Base-by-base conservation (phyloP, 345 rosid genomes). In the Hypericum androsaemum region DNA sequence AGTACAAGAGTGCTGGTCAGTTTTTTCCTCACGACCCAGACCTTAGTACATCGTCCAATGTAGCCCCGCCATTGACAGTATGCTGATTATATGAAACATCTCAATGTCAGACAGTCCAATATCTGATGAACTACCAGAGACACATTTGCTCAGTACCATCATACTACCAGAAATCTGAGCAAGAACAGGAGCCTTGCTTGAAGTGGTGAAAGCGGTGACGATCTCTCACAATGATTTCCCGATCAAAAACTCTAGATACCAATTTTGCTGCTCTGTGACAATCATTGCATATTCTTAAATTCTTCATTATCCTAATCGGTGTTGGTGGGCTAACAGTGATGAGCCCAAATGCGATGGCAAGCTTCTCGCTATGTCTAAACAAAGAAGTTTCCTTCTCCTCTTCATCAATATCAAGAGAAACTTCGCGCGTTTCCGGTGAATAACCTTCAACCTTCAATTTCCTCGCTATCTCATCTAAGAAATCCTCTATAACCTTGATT, bases 311-410 rank as follows among this genome's bases (percentile, higher is more conserved):
- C 66, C 77, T 53, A 52, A 74, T 70, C 39, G 75, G 75, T 45
- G 70, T 67, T 10, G 69, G 67, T 46, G 75, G 59, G 17, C 63
- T 56, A 38, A 70, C 66, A 22, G 53, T 52, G 45, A 74, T 57
- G 32, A 77, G 74, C 35, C 77, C 77, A 53, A 74, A 77, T 58
- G 82, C 82, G 52, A 74, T 67, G 12, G 82, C 82, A 49, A 77
- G 72, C 62, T 69, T 77, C 75, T 78, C 80, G 41, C 83, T 67
- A 37, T 74, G 83, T 63, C 77, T 70, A 42, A 62, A 63, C 47
- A 78, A 51, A 57, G 59, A 50, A 22, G 76, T 66, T 57, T 78
- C 83, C 68, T 75, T 78, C 60, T 78, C 78, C 63, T 75, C 84
- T 51, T 75, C 77, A 12, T 76, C 78, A 37, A 79, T 75, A 54